Conservation (phyloP, 1,139 yeast species). For the Kodamaea anthophila region DNA sequence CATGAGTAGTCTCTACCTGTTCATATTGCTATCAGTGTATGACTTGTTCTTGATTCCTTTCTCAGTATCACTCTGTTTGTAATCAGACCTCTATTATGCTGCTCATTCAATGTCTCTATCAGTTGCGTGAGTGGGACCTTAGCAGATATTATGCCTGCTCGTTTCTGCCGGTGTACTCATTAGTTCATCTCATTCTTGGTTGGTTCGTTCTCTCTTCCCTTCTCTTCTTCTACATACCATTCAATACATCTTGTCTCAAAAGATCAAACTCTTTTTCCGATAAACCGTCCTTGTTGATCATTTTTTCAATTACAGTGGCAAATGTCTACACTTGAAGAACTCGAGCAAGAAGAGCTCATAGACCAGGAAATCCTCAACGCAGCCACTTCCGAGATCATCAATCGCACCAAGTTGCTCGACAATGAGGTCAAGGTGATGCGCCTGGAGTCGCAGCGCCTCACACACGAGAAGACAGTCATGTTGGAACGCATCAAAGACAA, state of each 20-base stretch:
- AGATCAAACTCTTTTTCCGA: slow-evolving; percentile 20
- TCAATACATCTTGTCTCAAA: slow-evolving; percentile 22
- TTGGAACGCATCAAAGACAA: slow-evolving; percentile 91
- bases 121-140: too few species aligned
- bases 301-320: slow-evolving; percentile 1
- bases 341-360: slow-evolving; percentile 51
- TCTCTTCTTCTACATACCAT: slow-evolving; percentile 21
- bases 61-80: too few species aligned
- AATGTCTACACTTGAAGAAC: slow-evolving; percentile 69
- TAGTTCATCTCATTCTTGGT: too few species aligned
- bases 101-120: too few species aligned
- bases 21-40: too few species aligned
- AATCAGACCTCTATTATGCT: too few species aligned
- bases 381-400: slow-evolving; percentile 76
- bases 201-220: background rate
- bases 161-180: too few species aligned
- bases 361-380: slow-evolving; percentile 78
- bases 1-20: too few species aligned
- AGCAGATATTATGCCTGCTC: too few species aligned
- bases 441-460: slow-evolving; percentile 83
- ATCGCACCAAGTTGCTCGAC: slow-evolving; percentile 82
- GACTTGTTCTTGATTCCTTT: too few species aligned
- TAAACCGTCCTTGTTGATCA: slow-evolving; percentile 14
- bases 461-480: slow-evolving; percentile 92
- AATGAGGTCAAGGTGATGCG: slow-evolving; percentile 95